A percentile compares a stretch with the other conserved stretches of the same genome.
Conservation (phyloP, 352 stramenopile species). For the Lagenidium giganteum region DNA sequence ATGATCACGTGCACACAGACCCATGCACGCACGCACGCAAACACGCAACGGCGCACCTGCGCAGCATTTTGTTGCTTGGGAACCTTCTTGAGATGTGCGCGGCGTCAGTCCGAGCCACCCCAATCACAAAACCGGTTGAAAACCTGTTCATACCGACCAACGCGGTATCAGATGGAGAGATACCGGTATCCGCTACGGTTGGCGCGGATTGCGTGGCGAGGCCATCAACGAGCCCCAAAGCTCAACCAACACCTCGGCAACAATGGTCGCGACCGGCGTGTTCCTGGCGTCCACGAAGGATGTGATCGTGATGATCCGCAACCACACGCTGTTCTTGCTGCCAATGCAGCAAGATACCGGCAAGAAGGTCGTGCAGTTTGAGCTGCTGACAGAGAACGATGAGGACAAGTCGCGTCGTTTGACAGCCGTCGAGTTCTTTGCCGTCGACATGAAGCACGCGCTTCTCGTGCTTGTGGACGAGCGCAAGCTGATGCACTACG, state of each 20-base stretch:
- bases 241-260: constrained; percentile 17
- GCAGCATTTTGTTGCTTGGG: no score
- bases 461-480: constrained; percentile 65
- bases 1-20: no score
- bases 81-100: no score
- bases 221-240: constrained; percentile 1
- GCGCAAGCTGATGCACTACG: constrained; percentile 71
- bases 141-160: no score
- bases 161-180: no score
- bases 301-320: constrained; percentile 42
- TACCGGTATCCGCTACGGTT: constrained; percentile 14
- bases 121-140: no score
- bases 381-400: constrained; percentile 35
- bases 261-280: constrained; percentile 43
- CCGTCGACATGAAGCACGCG: constrained; percentile 18
- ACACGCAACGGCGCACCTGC: no score
- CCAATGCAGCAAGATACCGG: constrained; percentile 13
- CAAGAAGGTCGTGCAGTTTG: constrained; percentile 30
- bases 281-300: constrained; percentile 34
- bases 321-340: constrained; percentile 57
- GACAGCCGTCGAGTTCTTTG: constrained; percentile 34
- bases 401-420: constrained; percentile 28
- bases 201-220: not conserved
- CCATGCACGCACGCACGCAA: no score
- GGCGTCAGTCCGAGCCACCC: constrained; percentile 14